Evolutionary conservation across 306 rosid species (phyloP), one percentile per base, ranked within the genome.

Genomic region (Rubus parviflorus): DNA sequence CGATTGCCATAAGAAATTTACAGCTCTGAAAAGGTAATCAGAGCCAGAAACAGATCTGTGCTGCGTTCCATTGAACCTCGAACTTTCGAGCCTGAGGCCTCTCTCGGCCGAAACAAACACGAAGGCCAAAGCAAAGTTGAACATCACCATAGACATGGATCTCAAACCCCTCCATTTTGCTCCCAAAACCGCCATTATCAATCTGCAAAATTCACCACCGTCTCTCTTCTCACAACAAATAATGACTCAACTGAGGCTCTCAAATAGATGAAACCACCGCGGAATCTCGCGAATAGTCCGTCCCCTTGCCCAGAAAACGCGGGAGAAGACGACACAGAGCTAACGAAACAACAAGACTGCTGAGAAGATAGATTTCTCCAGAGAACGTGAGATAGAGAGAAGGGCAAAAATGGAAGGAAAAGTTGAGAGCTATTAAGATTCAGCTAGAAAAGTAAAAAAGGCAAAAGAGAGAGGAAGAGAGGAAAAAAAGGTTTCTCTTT

Each of bases 1-100:
- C 3, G 97, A 37, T 58, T 87, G 91, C 98, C 97, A 93, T 48
- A 93, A 72, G 92, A 93, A 93, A 82, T 80, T 85, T n/a, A 80
- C 56, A 61, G 90, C 89, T 80, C 41, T 80, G 56, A 7, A 75
- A 54, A 93, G 79, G 73, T 75, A 80, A 83, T 37, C 80, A 13
- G 80, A 37, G 40, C 68, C 79, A 7, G 82, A 49, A 42, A 61
- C 79, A 7, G 70, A 58, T 74, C 77, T 57, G 40, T 25, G 70
- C 0, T 25, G 70, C 0, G 85, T 76, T 46, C 60, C 93, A 5
- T 87, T 78, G 41, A 81, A 77, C 60, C 65, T 58, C 23, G 85
- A 63, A 48, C 45, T 61, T 66, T 84, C 92, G 74, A 75, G 69
- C 78, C 78, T 84, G 83, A 79, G 40, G 46, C 84, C 74, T 81